These are phyloP conservation scores for Bacidia rubella DNA, from an alignment of 495 filamentous ascomycete species.

Conservation along the genomic window DNA sequence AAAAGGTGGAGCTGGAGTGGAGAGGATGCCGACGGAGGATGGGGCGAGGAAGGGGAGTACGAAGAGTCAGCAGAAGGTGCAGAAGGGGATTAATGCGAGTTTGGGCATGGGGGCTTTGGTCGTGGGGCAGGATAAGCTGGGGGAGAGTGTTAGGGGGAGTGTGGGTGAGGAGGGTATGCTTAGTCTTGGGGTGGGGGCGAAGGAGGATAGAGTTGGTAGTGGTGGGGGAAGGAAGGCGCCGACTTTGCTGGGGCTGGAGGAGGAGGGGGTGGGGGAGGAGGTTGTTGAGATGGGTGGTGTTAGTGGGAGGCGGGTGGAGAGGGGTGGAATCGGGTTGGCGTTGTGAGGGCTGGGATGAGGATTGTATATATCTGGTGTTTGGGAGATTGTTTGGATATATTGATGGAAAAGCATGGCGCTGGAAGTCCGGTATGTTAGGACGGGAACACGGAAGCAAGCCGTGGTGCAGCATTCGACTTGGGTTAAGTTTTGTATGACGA, in stretches of 20 bases:
- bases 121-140: neutral
- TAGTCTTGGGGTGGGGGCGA: neutral
- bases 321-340: neutral
- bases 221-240: neutral
- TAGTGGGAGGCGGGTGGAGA: neutral
- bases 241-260: neutral
- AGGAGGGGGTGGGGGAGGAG: neutral
- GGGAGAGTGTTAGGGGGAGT: neutral
- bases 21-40: neutral
- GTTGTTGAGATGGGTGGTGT: neutral
- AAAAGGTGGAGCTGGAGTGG: neutral
- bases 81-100: neutral
- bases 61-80: neutral
- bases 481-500: too few relatives aligned
- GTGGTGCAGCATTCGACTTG: too few relatives aligned
- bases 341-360: neutral
- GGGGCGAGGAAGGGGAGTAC: neutral
- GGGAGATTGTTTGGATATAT: too few relatives aligned
- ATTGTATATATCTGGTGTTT: too few relatives aligned
- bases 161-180: neutral
- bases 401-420: too few relatives aligned
- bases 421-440: too few relatives aligned
- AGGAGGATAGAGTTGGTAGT: neutral
- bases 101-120: neutral
- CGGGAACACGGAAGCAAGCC: too few relatives aligned